A percentile compares a stretch with the other conserved stretches of the same genome.
These are phyloP conservation scores for Amanita subjunquillea DNA, from an alignment of 768 basidiomycete species.

Conservation along the genomic window DNA sequence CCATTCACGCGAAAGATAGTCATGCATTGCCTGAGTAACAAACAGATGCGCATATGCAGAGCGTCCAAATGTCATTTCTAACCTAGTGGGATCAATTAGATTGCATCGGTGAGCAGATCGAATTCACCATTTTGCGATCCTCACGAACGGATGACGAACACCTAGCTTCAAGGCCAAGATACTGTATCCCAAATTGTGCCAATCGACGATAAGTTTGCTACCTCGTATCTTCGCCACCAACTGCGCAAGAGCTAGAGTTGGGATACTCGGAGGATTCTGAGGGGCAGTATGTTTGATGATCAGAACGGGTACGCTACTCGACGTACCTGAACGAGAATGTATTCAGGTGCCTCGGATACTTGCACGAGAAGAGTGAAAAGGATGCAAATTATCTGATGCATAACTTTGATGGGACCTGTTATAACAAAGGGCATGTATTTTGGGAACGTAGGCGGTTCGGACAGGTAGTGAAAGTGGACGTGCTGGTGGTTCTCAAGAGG, in stretches of 20 bases:
- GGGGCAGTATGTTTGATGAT: neutral
- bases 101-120: neutral
- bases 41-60: constrained; percentile 85
- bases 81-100: constrained; percentile 35
- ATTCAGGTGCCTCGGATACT: constrained; percentile 64
- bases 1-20: constrained; percentile 64
- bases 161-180: constrained; percentile 85
- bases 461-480: constrained; percentile 57
- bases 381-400: constrained; percentile 56
- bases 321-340: constrained; percentile 82
- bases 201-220: constrained; percentile 90
- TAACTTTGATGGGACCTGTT: constrained; percentile 74
- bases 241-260: constrained; percentile 82
- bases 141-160: constrained; percentile 54
- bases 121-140: constrained; percentile 62
- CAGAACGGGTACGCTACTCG: neutral
- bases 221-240: constrained; percentile 56
- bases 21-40: constrained; percentile 83
- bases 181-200: constrained; percentile 97
- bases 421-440: constrained; percentile 51
- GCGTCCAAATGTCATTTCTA: constrained; percentile 74
- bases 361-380: constrained; percentile 49
- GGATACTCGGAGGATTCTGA: constrained; percentile 95
- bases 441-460: constrained; percentile 49
- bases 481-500: constrained; percentile 58